Percentiles rank a stretch among this genome's conserved stretches.
These are phyloP conservation scores for Mrakia gelida DNA, from an alignment of 768 basidiomycete genomes.

Conservation along the genomic window DNA sequence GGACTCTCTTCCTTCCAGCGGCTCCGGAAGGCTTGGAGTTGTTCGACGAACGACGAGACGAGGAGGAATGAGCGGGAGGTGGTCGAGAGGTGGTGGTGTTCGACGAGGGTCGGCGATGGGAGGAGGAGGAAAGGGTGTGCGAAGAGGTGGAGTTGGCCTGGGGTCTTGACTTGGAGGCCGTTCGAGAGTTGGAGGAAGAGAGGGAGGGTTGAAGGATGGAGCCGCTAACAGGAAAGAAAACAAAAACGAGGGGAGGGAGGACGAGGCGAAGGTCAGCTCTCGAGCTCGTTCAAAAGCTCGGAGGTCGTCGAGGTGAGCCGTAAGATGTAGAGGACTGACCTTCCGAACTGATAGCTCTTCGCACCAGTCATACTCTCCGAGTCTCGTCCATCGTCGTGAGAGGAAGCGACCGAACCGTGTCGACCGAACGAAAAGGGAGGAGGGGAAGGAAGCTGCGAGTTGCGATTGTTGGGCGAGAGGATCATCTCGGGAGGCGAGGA, in stretches of 20 bases:
- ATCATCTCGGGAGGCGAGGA: constrained; percentile 5
- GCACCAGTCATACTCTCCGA: background rate
- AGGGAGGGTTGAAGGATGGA: background rate
- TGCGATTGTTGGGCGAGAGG: background rate
- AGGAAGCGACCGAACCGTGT: constrained; percentile 1
- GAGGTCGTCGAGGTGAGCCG: background rate
- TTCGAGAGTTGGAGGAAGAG: background rate
- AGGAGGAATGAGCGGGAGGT: background rate
- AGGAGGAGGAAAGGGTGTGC: background rate
- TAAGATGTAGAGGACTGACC: background rate
- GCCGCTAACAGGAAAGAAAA: background rate
- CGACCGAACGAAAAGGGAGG: constrained; percentile 11
- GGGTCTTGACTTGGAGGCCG: background rate
- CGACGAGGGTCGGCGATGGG: background rate
- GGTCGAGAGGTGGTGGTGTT: background rate
- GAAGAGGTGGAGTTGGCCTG: background rate
- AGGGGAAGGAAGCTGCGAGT: background rate
- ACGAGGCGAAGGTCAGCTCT: background rate
- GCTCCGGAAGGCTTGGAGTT: background rate
- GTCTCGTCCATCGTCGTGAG: background rate
- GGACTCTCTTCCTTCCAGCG: background rate
- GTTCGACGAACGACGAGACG: background rate
- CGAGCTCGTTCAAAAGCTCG: background rate
- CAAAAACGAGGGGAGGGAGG: background rate
- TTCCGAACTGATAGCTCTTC: background rate